Evolutionary conservation across 73 alveolate species (phyloP).

Genomic region (Paramecium primaurelia): DNA sequence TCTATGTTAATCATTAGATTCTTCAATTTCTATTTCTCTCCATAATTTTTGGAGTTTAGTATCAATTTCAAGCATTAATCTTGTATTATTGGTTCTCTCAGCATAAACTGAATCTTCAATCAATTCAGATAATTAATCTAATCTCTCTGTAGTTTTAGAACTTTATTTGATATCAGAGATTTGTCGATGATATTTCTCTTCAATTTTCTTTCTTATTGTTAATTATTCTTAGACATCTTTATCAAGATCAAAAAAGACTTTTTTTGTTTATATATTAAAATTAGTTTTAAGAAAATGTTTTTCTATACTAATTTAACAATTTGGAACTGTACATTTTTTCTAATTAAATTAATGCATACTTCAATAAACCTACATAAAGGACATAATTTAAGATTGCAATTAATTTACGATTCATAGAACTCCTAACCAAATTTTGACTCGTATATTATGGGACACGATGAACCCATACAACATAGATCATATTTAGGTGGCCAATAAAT

Average conservation of each 20-base stretch:
- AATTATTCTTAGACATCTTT: neutral
- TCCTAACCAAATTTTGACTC: neutral
- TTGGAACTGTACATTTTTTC: neutral
- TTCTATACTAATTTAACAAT: neutral
- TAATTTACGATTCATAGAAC: neutral
- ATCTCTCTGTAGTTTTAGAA: neutral
- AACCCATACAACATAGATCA: neutral
- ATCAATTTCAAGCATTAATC: neutral
- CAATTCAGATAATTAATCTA: neutral
- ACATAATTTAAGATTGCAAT: neutral
- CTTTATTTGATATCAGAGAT: neutral
- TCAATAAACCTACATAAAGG: neutral
- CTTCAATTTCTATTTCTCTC: neutral
- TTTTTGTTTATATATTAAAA: neutral
- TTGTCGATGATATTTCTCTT: neutral
- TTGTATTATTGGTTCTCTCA: neutral
- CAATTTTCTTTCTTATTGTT: neutral
- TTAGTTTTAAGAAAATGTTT: neutral
- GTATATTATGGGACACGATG: neutral
- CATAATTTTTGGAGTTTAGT: neutral
- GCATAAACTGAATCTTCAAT: neutral
- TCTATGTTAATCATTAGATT: neutral
- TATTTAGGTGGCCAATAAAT: neutral
- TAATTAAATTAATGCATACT: neutral
- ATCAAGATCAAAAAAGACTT: neutral